Evolutionary conservation across 768 basidiomycete species (phyloP).

Genomic region (Phylloporus arenicola): DNA sequence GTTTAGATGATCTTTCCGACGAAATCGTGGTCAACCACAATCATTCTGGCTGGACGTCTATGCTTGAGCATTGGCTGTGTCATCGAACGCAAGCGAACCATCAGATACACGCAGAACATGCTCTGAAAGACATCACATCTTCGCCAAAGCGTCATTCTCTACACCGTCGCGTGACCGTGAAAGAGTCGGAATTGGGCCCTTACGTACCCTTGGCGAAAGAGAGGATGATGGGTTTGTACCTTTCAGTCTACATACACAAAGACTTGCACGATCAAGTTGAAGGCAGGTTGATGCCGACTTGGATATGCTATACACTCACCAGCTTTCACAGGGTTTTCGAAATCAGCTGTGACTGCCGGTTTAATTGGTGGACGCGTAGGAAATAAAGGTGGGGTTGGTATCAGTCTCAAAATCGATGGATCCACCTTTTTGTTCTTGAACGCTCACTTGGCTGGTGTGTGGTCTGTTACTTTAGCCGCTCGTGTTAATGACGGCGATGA

Average conservation of each 20-base stretch:
- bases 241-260: constrained; percentile 69
- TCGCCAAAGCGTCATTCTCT: constrained; percentile 42
- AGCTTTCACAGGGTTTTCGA: constrained; percentile 53
- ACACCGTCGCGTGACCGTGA: constrained; percentile 37
- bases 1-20: constrained; percentile 33
- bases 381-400: constrained; percentile 92
- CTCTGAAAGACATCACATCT: constrained; percentile 32
- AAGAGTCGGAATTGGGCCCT: constrained; percentile 55
- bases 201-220: constrained; percentile 87
- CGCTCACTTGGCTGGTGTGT: constrained; percentile 78
- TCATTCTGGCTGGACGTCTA: constrained; percentile 64
- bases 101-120: constrained; percentile 11
- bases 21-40: constrained; percentile 27
- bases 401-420: constrained; percentile 78
- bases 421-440: constrained; percentile 85
- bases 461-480: background rate
- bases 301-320: background rate
- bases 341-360: constrained; percentile 81
- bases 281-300: constrained; percentile 36
- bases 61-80: constrained; percentile 72
- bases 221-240: constrained; percentile 84
- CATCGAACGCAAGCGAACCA: constrained; percentile 27
- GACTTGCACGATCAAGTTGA: constrained; percentile 60
- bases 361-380: constrained; percentile 87
- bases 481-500: background rate